Conservation (phyloP, 768 basidiomycete species). For the Xanthoconium stramineum region DNA sequence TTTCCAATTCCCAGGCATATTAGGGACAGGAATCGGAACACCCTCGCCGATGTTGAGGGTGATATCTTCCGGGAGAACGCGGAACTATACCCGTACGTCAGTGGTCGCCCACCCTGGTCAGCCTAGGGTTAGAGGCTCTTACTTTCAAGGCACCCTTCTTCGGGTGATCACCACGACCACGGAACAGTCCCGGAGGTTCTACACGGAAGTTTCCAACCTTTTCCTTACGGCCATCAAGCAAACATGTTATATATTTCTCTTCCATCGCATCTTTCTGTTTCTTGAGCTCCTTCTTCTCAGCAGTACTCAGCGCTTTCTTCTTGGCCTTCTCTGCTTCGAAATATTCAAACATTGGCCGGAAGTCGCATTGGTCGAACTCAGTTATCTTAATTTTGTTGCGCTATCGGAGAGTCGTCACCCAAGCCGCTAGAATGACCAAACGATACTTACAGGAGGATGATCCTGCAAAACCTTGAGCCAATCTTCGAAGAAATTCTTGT, state of each 20-base stretch:
- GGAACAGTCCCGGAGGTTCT: slow-evolving; percentile 97
- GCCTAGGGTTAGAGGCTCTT: slow-evolving; percentile 16
- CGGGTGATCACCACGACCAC: slow-evolving; percentile 97
- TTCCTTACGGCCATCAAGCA: slow-evolving; percentile 95
- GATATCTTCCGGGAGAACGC: slow-evolving; percentile 92
- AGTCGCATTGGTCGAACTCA: slow-evolving; percentile 82
- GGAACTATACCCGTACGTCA: slow-evolving; percentile 47
- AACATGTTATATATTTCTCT: slow-evolving; percentile 77
- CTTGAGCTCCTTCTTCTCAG: slow-evolving; percentile 92
- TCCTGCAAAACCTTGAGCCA: slow-evolving; percentile 75
- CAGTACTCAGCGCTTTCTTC: slow-evolving; percentile 80
- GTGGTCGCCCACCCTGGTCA: background rate
- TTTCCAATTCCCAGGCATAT: slow-evolving; percentile 92
- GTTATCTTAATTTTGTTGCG: slow-evolving; percentile 71
- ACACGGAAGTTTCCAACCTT: slow-evolving; percentile 98
- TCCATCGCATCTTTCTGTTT: slow-evolving; percentile 81
- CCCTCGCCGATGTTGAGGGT: slow-evolving; percentile 88
- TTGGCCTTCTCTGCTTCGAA: slow-evolving; percentile 90
- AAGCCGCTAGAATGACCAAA: slow-evolving; percentile 5
- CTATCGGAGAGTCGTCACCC: slow-evolving; percentile 35
- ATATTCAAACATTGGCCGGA: slow-evolving; percentile 90
- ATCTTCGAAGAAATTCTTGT: slow-evolving; percentile 94
- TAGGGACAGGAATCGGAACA: slow-evolving; percentile 76
- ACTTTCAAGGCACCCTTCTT: slow-evolving; percentile 96
- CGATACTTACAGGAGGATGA: slow-evolving; percentile 72